Evolutionary conservation across 2,329 filamentous ascomycete genomes (phyloP), one percentile per base, ranked within the genome.

Genomic region (Lithohypha guttulata): DNA sequence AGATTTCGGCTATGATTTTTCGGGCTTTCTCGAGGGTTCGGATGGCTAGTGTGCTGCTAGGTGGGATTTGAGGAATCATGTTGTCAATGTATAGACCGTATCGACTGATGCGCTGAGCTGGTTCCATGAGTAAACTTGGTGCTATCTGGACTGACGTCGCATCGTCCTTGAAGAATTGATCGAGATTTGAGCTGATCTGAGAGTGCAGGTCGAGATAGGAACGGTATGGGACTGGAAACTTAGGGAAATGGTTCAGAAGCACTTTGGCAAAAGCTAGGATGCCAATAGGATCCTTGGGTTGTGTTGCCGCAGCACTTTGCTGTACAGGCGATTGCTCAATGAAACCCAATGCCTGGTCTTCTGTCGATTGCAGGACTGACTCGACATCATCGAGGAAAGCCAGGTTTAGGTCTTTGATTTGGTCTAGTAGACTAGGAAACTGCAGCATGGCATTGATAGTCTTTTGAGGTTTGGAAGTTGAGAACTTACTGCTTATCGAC

Each of bases 81-180:
- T 93, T 87, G 63, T 98, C 91, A 52, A 98, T 96, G 55, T 96
- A 81, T 23, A 98, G 69, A 54, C 85, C 95, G 63, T 98, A 98
- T 18, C 91, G 80, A 18, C 91, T 91, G 37, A 98, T 71, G 37
- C 91, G 75, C 59, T 98, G 91, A 1, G 98, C 87, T 2, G 91
- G 91, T 60, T 98, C 91, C 57, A 98, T 98, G 39, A 98, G 72
- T 46, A 91, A 74, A 3, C 91, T 96, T 34, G 84, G 86, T 39
- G 96, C 73, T 42, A 79, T 75, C 62, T 98, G 91, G 53, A 81
- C 87, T 2, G 86, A 89, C 45, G 82, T 79, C 3, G 44, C 49
- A 41, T 79, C 77, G 52, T 85, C 71, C 47, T 68, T 81, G 45
- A 91, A 71, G 51, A 93, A 85, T 2, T 72, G 70, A 50, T 81